phyloP scores from a whole-genome alignment of 108 stramenopile genomes.

The Nitzschia sp. region DNA sequence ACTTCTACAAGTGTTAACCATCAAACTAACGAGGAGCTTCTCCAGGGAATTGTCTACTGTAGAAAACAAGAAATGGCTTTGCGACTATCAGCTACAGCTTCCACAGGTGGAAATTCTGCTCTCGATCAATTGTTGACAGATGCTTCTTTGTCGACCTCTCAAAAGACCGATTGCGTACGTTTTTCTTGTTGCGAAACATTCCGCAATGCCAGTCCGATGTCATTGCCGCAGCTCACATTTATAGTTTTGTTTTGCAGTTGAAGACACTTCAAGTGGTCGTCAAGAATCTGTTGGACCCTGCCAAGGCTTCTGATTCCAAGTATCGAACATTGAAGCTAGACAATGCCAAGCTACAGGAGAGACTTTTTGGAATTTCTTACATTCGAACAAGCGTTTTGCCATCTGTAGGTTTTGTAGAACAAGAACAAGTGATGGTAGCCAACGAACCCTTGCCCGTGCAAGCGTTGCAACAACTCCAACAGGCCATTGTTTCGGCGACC shows the following conservation, averaged over 20 bases:
- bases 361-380: slow-evolving; percentile 17
- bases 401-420: slow-evolving; percentile 39
- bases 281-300: slow-evolving; percentile 63
- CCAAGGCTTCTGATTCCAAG: slow-evolving; percentile 49
- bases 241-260: slow-evolving; percentile 33
- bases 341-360: slow-evolving; percentile 49
- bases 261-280: slow-evolving; percentile 57
- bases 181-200: background rate
- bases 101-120: slow-evolving; percentile 1
- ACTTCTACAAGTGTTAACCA: too few relatives aligned
- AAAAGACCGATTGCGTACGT: slow-evolving; percentile 39
- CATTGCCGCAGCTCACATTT: background rate
- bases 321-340: slow-evolving; percentile 54
- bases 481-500: slow-evolving; percentile 15
- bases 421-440: background rate
- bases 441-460: background rate
- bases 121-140: slow-evolving; percentile 27
- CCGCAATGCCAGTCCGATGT: background rate
- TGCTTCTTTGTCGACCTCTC: slow-evolving; percentile 11
- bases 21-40: too few relatives aligned
- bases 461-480: slow-evolving; percentile 4
- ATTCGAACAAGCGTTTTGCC: slow-evolving; percentile 39
- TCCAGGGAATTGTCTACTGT: too few relatives aligned
- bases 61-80: slow-evolving; percentile 6
- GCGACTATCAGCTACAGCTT: slow-evolving; percentile 21